Evolutionary conservation across 352 stramenopile species (phyloP).

Genomic region (Phytophthora megakarya): DNA sequence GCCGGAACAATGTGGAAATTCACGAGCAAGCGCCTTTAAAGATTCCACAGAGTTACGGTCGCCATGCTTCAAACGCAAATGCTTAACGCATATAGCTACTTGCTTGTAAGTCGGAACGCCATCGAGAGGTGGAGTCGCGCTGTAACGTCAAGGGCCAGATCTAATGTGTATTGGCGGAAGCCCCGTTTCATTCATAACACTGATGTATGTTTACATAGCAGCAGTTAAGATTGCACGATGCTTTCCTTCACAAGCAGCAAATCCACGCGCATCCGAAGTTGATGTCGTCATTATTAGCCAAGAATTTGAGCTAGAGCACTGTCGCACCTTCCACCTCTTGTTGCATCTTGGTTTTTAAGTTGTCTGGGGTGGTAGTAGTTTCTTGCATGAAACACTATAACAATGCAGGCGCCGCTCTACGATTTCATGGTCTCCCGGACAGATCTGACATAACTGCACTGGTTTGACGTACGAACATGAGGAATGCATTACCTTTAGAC

Average conservation of each 20-base stretch:
- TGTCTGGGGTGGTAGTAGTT: background rate
- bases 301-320: background rate
- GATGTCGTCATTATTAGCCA: background rate
- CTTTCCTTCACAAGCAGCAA: background rate
- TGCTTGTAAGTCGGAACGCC: background rate
- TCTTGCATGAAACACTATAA: background rate
- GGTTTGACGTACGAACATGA: background rate
- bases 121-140: background rate
- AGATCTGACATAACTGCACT: background rate
- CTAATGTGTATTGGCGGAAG: conserved; percentile 3
- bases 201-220: conserved; percentile 7
- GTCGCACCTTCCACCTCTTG: conserved; percentile 9
- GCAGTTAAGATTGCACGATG: background rate
- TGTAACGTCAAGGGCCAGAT: background rate
- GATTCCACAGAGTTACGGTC: no score
- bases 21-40: no score
- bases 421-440: background rate
- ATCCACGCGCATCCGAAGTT: background rate
- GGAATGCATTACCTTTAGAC: background rate
- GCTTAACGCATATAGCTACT: conserved; percentile 6
- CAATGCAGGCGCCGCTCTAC: background rate
- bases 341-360: background rate
- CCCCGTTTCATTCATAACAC: conserved; percentile 4
- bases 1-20: no score
- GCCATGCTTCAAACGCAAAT: no score